These are phyloP conservation scores for Diospyros kaki DNA, from an alignment of 148 eudicot genomes.

Conservation along the genomic window DNA sequence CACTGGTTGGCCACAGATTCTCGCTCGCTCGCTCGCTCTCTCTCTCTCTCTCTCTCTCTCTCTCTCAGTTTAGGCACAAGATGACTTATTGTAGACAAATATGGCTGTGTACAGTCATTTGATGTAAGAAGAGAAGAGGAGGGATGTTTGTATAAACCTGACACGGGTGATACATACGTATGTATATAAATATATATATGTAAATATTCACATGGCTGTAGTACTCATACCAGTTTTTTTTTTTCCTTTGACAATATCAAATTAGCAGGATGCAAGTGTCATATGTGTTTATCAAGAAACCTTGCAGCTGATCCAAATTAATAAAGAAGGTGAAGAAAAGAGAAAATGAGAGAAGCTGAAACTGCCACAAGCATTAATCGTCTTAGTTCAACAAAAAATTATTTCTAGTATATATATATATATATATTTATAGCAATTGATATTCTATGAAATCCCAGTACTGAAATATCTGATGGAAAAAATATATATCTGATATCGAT, in stretches of 20 bases:
- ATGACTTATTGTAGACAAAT: background rate
- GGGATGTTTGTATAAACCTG: conserved; percentile 2
- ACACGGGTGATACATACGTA: conserved; percentile 1
- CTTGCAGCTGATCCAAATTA: no score
- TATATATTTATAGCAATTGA: no score
- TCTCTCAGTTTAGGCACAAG: background rate
- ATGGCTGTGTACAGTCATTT: background rate
- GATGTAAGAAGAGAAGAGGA: background rate
- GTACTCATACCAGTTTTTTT: background rate
- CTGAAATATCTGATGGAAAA: no score
- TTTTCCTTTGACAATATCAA: no score
- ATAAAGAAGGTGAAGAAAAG: no score
- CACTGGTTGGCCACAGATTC: background rate
- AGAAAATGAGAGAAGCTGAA: no score
- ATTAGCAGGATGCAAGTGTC: background rate
- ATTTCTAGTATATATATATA: no score
- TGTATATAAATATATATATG: background rate
- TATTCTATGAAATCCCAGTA: no score
- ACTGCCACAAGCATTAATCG: no score
- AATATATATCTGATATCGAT: no score
- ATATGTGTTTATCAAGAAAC: no score
- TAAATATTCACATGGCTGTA: background rate
- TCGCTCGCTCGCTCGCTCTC: conserved; percentile 9
- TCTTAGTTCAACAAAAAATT: no score
- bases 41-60: conserved; percentile 5